A percentile compares a stretch with the other conserved stretches of the same genome.
phyloP scores from a whole-genome alignment of 768 basidiomycete species.

The Leccinum broughii region DNA sequence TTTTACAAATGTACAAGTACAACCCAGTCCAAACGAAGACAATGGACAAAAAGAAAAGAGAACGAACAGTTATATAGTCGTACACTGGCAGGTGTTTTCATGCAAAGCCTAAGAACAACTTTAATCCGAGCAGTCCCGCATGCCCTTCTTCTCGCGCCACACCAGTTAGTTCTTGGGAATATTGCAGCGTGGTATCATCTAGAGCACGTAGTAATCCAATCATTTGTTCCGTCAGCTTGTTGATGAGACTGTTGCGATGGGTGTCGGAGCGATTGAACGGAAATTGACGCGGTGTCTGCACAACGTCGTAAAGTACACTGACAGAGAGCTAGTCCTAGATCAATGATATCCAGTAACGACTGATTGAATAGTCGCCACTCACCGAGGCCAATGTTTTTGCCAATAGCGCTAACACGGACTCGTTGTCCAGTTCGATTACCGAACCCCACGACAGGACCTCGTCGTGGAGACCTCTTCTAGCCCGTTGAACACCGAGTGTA shows the following conservation, averaged over 20 bases:
- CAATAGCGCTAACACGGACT: background rate
- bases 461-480: background rate
- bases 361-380: background rate
- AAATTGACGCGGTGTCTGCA: background rate
- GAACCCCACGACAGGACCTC: background rate
- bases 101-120: no score
- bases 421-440: background rate
- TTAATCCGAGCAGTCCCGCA: no score
- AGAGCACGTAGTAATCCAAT: background rate
- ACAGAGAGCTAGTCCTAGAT: background rate
- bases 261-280: background rate
- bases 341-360: background rate
- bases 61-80: no score
- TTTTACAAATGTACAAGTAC: no score
- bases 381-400: background rate
- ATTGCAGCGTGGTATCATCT: background rate
- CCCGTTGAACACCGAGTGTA: background rate
- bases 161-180: background rate
- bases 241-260: background rate
- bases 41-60: no score
- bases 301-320: background rate
- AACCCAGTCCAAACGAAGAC: no score
- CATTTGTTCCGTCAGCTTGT: background rate
- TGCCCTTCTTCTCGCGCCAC: background rate
- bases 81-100: no score